A percentile compares a stretch with the other conserved stretches of the same genome.
Conservation (phyloP, 768 basidiomycete genomes). For the Russula dissimulans region DNA sequence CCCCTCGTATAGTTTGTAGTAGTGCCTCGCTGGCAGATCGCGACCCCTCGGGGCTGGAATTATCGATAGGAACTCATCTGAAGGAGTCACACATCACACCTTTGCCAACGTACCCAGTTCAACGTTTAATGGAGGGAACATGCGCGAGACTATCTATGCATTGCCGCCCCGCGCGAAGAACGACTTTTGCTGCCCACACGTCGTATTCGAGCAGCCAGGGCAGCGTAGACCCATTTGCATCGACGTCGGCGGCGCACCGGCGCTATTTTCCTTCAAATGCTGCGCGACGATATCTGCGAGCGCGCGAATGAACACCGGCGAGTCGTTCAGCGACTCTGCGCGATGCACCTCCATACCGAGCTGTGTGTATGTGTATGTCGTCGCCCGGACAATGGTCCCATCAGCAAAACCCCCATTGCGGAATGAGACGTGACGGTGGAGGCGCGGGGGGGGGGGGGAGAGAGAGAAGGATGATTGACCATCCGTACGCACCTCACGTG, state of each 20-base stretch:
- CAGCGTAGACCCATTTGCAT: conserved; percentile 81
- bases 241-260: conserved; percentile 58
- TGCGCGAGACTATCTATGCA: conserved; percentile 4
- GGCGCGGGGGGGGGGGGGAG: too few relatives aligned
- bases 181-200: conserved; percentile 78
- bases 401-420: too few relatives aligned
- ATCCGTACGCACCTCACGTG: conserved; percentile 56
- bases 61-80: not conserved
- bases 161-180: conserved; percentile 80
- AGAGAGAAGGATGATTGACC: not conserved
- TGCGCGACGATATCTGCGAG: conserved; percentile 82
- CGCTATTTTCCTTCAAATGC: conserved; percentile 59
- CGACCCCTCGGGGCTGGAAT: not conserved
- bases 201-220: conserved; percentile 86
- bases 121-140: too few relatives aligned
- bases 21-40: not conserved
- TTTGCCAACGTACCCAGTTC: not conserved
- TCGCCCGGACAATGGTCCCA: not conserved
- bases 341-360: conserved; percentile 86
- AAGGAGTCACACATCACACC: not conserved
- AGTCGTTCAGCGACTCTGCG: conserved; percentile 87
- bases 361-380: conserved; percentile 33
- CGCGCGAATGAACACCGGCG: conserved; percentile 91
- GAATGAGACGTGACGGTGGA: too few relatives aligned
- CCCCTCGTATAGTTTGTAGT: too few relatives aligned